These are phyloP conservation scores for Galerina marginata DNA, from an alignment of 768 basidiomycete species.

Conservation along the genomic window DNA sequence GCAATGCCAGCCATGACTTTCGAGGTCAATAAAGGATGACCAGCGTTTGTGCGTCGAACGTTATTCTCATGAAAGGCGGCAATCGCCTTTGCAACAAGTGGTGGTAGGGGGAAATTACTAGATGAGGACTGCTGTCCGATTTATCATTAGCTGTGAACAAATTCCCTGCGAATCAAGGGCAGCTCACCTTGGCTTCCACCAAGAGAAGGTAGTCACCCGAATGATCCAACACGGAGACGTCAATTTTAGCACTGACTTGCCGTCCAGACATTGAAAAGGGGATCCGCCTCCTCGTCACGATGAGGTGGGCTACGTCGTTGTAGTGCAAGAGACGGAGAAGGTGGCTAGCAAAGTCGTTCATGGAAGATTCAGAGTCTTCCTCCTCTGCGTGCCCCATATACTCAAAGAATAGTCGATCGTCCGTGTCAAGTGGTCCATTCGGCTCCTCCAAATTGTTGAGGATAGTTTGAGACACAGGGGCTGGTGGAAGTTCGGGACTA, in stretches of 20 bases:
- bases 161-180: background rate
- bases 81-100: slow-evolving; percentile 37
- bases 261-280: slow-evolving; percentile 27
- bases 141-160: background rate
- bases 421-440: background rate
- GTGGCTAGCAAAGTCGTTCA: slow-evolving; percentile 27
- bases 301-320: slow-evolving; percentile 18
- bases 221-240: slow-evolving; percentile 30
- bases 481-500: background rate
- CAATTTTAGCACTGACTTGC: slow-evolving; percentile 24
- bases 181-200: slow-evolving; percentile 29
- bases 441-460: background rate
- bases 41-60: background rate
- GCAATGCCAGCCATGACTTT: background rate
- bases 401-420: background rate
- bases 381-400: background rate
- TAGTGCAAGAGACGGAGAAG: slow-evolving; percentile 27
- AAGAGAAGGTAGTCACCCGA: slow-evolving; percentile 28
- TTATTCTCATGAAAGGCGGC: slow-evolving; percentile 6
- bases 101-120: slow-evolving; percentile 32
- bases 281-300: slow-evolving; percentile 20
- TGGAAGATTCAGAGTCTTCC: background rate
- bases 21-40: background rate
- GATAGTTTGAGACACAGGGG: background rate
- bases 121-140: background rate